phyloP scores from a whole-genome alignment of 2,329 filamentous ascomycete genomes.

The Pseudogymnoascus destructans region DNA sequence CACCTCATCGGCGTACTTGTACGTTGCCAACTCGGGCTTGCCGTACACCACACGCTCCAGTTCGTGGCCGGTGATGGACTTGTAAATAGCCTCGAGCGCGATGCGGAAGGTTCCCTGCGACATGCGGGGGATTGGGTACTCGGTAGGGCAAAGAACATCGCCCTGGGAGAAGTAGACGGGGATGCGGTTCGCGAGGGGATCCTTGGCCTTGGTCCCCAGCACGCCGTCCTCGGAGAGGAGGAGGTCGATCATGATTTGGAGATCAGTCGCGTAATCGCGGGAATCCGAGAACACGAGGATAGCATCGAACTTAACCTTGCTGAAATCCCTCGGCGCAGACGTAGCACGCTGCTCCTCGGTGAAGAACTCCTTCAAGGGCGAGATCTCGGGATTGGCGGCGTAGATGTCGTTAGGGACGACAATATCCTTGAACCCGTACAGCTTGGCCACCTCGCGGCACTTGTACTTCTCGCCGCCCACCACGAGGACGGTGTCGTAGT shows the following conservation, averaged over 20 bases:
- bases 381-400: slow-evolving; percentile 55
- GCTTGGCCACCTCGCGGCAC: slow-evolving; percentile 59
- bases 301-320: slow-evolving; percentile 57
- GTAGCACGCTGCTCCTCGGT: slow-evolving; percentile 53
- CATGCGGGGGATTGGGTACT: slow-evolving; percentile 54
- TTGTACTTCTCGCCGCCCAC: slow-evolving; percentile 64
- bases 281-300: slow-evolving; percentile 66
- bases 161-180: slow-evolving; percentile 63
- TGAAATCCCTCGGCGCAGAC: slow-evolving; percentile 58
- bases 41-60: slow-evolving; percentile 66
- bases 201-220: slow-evolving; percentile 50
- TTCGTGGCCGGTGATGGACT: slow-evolving; percentile 53
- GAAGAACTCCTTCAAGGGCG: slow-evolving; percentile 52
- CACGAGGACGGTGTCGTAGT: slow-evolving; percentile 64
- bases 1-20: slow-evolving; percentile 66
- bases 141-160: slow-evolving; percentile 50
- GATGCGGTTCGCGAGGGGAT: slow-evolving; percentile 52
- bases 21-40: slow-evolving; percentile 63
- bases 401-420: slow-evolving; percentile 62
- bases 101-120: slow-evolving; percentile 66
- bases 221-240: slow-evolving; percentile 55
- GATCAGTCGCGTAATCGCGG: slow-evolving; percentile 61
- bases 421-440: slow-evolving; percentile 62
- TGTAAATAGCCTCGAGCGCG: slow-evolving; percentile 61
- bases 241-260: slow-evolving; percentile 65